Evolutionary conservation across 192 early-diverging fungal genomes (phyloP).

Genomic region (Jimgerdemannia flammicorona): DNA sequence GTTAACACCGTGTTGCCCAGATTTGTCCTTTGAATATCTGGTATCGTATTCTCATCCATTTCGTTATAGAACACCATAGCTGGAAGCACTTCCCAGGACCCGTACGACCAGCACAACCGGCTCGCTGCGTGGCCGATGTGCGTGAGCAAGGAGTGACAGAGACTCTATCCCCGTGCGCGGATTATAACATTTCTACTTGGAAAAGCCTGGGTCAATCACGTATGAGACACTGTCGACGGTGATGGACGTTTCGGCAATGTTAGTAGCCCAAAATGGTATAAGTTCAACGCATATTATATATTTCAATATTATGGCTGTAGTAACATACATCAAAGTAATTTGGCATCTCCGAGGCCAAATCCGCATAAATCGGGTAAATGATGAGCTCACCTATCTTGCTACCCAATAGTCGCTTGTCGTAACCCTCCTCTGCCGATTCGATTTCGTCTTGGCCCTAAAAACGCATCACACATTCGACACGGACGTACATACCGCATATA

Average conservation of each 20-base stretch:
- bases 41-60: constrained; percentile 90
- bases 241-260: constrained; percentile 98
- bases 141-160: constrained; percentile 93
- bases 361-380: constrained; percentile 95
- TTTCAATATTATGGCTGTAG: not conserved
- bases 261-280: constrained; percentile 62
- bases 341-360: constrained; percentile 91
- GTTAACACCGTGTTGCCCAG: constrained; percentile 84
- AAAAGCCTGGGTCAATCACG: constrained; percentile 98
- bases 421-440: constrained; percentile 85
- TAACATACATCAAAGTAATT: not conserved
- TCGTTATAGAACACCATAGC: constrained; percentile 91
- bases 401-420: constrained; percentile 73
- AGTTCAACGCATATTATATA: not conserved
- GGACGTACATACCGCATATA: too few species aligned
- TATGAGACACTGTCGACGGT: constrained; percentile 96
- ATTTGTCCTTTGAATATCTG: constrained; percentile 97
- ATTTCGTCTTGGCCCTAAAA: constrained; percentile 93
- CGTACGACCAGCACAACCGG: constrained; percentile 92
- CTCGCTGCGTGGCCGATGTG: constrained; percentile 91
- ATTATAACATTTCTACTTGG: constrained; percentile 95
- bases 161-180: constrained; percentile 96
- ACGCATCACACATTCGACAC: too few species aligned
- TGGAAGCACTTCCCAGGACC: constrained; percentile 98
- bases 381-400: constrained; percentile 87